Evolutionary conservation across 2,329 filamentous ascomycete species (phyloP).

Genomic region (Gnomoniopsis sp.): DNA sequence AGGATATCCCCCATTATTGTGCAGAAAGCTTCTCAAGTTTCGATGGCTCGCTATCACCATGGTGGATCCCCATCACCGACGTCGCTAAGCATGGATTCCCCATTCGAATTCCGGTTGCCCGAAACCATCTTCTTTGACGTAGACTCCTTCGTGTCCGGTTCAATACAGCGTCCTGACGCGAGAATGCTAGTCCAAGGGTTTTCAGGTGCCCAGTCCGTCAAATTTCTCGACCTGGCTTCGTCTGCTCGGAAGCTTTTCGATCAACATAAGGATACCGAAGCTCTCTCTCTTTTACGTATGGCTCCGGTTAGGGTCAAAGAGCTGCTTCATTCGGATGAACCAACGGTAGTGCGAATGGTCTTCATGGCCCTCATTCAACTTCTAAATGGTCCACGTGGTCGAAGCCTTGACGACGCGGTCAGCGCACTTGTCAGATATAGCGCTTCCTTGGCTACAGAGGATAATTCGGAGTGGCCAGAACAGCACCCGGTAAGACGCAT

Average conservation of each 20-base stretch:
- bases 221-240: slow-evolving; percentile 9
- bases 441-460: slow-evolving; percentile 8
- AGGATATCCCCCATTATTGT: slow-evolving; percentile 8
- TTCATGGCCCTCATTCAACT: slow-evolving; percentile 17
- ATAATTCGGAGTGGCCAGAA: slow-evolving; percentile 4
- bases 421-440: slow-evolving; percentile 11
- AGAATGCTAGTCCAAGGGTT: background rate
- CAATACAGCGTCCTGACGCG: background rate
- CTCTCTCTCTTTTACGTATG: slow-evolving; percentile 9
- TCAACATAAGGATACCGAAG: slow-evolving; percentile 11
- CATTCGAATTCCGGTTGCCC: slow-evolving; percentile 10
- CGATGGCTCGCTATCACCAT: background rate
- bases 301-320: slow-evolving; percentile 5
- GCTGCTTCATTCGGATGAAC: slow-evolving; percentile 8
- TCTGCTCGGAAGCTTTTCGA: slow-evolving; percentile 10
- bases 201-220: background rate
- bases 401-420: slow-evolving; percentile 4
- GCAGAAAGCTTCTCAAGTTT: background rate
- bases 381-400: background rate
- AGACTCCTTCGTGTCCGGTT: slow-evolving; percentile 13
- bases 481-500: slow-evolving; percentile 15
- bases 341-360: slow-evolving; percentile 7
- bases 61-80: slow-evolving; percentile 8
- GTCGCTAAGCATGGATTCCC: slow-evolving; percentile 6
- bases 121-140: slow-evolving; percentile 15